A percentile compares a stretch with the other conserved stretches of the same genome.
These are phyloP conservation scores for Immersiella caudata DNA, from an alignment of 495 filamentous ascomycete species.

Conservation along the genomic window DNA sequence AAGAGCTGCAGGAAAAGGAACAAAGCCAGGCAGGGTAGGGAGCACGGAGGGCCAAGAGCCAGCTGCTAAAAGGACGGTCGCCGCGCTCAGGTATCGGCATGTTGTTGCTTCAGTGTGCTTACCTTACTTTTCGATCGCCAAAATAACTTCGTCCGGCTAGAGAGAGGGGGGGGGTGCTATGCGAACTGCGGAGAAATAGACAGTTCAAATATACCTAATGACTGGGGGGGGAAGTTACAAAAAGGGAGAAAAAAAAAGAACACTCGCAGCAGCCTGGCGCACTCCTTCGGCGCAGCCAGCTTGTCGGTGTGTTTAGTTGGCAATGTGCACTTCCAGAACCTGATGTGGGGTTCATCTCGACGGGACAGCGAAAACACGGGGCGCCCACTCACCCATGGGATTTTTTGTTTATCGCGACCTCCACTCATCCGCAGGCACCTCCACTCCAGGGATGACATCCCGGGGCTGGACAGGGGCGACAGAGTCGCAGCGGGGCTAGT, in stretches of 20 bases:
- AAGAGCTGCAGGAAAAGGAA: not conserved
- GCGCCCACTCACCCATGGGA: not conserved
- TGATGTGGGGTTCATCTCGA: not conserved
- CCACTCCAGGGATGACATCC: not conserved
- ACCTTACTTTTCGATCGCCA: not conserved
- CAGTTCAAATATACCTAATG: not conserved
- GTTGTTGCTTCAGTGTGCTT: not conserved
- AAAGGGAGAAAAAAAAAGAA: not conserved
- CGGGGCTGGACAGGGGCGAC: slow-evolving; percentile 3
- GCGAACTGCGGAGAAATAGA: not conserved
- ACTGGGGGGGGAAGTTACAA: not conserved
- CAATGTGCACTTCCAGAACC: not conserved
- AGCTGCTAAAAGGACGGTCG: not conserved
- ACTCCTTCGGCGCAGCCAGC: not conserved
- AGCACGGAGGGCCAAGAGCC: not conserved
- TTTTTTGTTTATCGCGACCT: slow-evolving; percentile 19
- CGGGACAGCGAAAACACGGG: slow-evolving; percentile 5
- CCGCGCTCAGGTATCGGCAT: not conserved
- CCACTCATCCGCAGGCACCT: slow-evolving; percentile 3
- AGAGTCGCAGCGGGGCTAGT: slow-evolving; percentile 3
- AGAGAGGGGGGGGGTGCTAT: not conserved
- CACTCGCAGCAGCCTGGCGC: not conserved
- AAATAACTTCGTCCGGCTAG: not conserved
- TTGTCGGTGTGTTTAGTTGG: slow-evolving; percentile 15
- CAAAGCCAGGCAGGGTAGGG: not conserved